Evolutionary conservation across 495 filamentous ascomycete genomes (phyloP), one percentile per base, ranked within the genome.

Genomic region (Talaromyces thailandensis): DNA sequence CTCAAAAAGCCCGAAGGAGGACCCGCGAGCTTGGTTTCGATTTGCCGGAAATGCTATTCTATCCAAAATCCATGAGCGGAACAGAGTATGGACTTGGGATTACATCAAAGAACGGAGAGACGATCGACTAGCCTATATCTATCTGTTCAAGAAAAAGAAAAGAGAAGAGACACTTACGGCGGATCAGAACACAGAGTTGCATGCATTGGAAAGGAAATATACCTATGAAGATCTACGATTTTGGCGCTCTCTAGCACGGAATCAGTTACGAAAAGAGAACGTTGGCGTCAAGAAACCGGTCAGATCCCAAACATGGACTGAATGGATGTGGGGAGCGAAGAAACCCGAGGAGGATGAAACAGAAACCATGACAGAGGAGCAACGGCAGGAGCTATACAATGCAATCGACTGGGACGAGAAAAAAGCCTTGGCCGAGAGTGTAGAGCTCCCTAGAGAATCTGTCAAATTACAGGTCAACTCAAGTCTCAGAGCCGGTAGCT

Each of bases 341-440:
- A 83, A 87, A 24, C 73, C 80, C 43, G 77, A 90, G 45, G 77
- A 90, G 58, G 80, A 83, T 3, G 88, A 91, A 43, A 86, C 88
- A 66, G 85, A 85, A 9, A 81, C 88, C 58, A 95, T 98, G 83
- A 93, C 91, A 1, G 95, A 98, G 61, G 86, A 96, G 71, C 92
- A 98, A 71, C 86, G 93, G 50, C 92, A 98, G 71, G 94, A 98
- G 76, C 83, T 98, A 8, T 98, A 98, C 68, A 90, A 91, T 65
- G 95, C 91, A 35, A 98, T 98, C 65, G 92, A 97, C 68, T 98
- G 92, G 89, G 90, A 98, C 66, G 94, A 98, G 76, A 97, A 97
- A 79, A 89, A 92, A 57, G 87, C 87, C 3, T 81, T 98, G 32
- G 79, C 90, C 0, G 93, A 94, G 64, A 87, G 87, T 60, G 88